phyloP scores from a whole-genome alignment of 768 basidiomycete genomes.

The Termitomyces sp. region DNA sequence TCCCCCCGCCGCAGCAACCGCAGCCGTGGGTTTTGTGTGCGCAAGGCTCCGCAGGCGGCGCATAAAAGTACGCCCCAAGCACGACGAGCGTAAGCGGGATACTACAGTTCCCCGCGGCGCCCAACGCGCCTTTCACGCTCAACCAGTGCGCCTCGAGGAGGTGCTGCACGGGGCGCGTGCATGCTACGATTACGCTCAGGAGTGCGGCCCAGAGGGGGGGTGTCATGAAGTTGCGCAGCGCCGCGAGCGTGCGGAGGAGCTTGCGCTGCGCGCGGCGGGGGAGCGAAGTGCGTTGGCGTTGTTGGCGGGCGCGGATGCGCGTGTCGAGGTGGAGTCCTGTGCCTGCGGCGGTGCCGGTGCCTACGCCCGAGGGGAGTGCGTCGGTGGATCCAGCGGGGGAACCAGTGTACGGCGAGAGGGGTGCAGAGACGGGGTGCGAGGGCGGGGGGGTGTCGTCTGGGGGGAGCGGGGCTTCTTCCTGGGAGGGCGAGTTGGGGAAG shows the following conservation, averaged over 20 bases:
- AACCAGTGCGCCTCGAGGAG: constrained; percentile 57
- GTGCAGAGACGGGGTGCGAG: not conserved
- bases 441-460: constrained; percentile 1
- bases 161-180: constrained; percentile 70
- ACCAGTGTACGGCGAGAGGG: not conserved
- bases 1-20: too few relatives aligned
- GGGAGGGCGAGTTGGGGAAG: constrained; percentile 16
- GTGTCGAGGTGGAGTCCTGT: not conserved
- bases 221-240: constrained; percentile 76
- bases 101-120: constrained; percentile 66
- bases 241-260: constrained; percentile 27
- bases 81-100: constrained; percentile 90
- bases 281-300: not conserved
- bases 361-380: too few relatives aligned
- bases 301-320: not conserved
- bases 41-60: too few relatives aligned
- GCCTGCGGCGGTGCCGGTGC: not conserved
- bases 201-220: constrained; percentile 82
- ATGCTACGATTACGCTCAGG: constrained; percentile 70
- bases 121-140: constrained; percentile 65
- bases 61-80: constrained; percentile 88
- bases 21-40: too few relatives aligned
- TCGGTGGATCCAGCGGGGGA: not conserved
- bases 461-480: constrained; percentile 1
- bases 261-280: constrained; percentile 18